Evolutionary conservation across 2,329 filamentous ascomycete species (phyloP).

Genomic region (Pochonia chlamydosporia): DNA sequence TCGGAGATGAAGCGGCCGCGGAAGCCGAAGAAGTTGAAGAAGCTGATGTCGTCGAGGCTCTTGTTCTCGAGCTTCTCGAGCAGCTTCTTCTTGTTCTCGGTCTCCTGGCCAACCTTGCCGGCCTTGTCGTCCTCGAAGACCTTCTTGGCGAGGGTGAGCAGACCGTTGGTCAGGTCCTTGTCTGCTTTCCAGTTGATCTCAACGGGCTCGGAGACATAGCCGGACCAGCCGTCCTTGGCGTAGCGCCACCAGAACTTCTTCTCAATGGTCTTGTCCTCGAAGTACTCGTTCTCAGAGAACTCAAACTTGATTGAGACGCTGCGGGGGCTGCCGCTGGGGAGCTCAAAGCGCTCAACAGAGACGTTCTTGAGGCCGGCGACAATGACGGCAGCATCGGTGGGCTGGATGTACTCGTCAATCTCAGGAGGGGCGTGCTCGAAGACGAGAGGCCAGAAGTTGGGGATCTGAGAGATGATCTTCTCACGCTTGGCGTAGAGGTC

Average conservation of each 20-base stretch:
- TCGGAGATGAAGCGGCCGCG: constrained; percentile 62
- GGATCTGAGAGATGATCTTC: constrained; percentile 64
- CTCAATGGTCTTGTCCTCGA: constrained; percentile 70
- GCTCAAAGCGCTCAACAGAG: constrained; percentile 74
- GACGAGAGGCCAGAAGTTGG: constrained; percentile 92
- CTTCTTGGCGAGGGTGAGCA: constrained; percentile 67
- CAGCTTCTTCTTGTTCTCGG: constrained; percentile 43
- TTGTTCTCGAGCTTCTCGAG: constrained; percentile 52
- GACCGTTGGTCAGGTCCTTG: constrained; percentile 76
- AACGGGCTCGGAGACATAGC: constrained; percentile 83
- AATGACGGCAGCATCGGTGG: constrained; percentile 70
- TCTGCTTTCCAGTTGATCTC: constrained; percentile 76
- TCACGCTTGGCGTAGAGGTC: constrained; percentile 74
- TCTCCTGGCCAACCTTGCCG: constrained; percentile 35
- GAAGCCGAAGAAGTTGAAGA: constrained; percentile 89
- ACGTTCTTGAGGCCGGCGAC: constrained; percentile 61
- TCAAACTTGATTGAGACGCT: constrained; percentile 72
- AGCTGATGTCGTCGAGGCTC: constrained; percentile 63
- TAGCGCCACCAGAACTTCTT: constrained; percentile 90
- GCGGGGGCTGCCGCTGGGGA: constrained; percentile 71
- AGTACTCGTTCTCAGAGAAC: constrained; percentile 77
- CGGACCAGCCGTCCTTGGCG: constrained; percentile 61
- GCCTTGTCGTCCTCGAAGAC: constrained; percentile 56
- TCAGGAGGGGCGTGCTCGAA: constrained; percentile 81
- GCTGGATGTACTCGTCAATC: constrained; percentile 82